These are phyloP conservation scores for Oemleria cerasiformis DNA, from an alignment of 306 rosid species.

Conservation along the genomic window DNA sequence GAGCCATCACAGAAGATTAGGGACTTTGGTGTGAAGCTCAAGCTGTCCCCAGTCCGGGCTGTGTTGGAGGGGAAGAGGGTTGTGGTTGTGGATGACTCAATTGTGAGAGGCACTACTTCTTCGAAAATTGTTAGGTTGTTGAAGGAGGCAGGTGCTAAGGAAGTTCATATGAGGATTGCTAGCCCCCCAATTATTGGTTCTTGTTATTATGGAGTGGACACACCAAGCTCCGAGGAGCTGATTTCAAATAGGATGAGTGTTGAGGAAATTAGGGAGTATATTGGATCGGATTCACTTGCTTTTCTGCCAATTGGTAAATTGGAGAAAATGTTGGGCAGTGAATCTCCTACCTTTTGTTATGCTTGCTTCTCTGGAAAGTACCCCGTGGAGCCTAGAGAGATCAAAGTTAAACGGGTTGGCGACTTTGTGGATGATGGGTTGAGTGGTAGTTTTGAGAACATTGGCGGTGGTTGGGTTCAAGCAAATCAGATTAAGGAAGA, in stretches of 20 bases:
- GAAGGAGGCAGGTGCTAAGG: slow-evolving; percentile 92
- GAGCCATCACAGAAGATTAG: slow-evolving; percentile 94
- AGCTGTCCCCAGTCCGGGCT: slow-evolving; percentile 73
- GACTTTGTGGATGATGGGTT: slow-evolving; percentile 90
- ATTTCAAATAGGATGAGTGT: slow-evolving; percentile 86
- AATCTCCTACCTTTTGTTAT: slow-evolving; percentile 64
- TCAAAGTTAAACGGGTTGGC: slow-evolving; percentile 87
- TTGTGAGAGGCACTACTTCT: slow-evolving; percentile 92
- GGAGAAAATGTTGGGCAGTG: slow-evolving; percentile 44
- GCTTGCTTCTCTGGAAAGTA: slow-evolving; percentile 94
- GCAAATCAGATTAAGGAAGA: slow-evolving; percentile 36
- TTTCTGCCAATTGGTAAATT: slow-evolving; percentile 74
- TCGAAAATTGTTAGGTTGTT: slow-evolving; percentile 88
- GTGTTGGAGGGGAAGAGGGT: slow-evolving; percentile 93
- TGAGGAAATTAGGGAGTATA: slow-evolving; percentile 75
- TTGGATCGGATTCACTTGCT: slow-evolving; percentile 91
- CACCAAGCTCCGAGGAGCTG: slow-evolving; percentile 91
- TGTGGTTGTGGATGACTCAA: slow-evolving; percentile 96
- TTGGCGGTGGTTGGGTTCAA: slow-evolving; percentile 85
- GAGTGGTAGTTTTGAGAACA: slow-evolving; percentile 72
- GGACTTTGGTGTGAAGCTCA: slow-evolving; percentile 86
- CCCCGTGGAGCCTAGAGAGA: slow-evolving; percentile 85
- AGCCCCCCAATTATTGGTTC: slow-evolving; percentile 90
- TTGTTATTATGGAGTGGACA: slow-evolving; percentile 94
- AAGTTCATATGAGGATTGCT: slow-evolving; percentile 97